Conservation (phyloP, 352 stramenopile genomes). For the Phytopythium oedochilum region DNA sequence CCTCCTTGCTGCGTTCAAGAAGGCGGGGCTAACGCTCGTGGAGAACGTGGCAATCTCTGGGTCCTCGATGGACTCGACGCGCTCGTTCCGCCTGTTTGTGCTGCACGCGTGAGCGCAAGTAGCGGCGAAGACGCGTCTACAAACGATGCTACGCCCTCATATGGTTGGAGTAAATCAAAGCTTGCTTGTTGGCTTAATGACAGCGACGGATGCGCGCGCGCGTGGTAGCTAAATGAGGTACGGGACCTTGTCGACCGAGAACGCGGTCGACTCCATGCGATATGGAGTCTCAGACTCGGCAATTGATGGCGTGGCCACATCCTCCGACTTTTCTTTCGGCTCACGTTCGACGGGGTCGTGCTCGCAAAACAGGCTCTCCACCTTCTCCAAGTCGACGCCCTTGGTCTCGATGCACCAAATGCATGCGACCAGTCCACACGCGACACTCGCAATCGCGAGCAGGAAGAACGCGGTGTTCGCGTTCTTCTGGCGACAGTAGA, state of each 20-base stretch:
- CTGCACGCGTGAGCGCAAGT: conserved; percentile 26
- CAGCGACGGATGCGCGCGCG: not conserved
- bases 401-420: conserved; percentile 24
- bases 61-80: conserved; percentile 45
- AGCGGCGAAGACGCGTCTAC: not conserved
- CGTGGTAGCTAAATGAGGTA: conserved; percentile 2
- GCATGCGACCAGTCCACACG: not conserved
- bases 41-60: conserved; percentile 61
- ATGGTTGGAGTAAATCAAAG: not conserved
- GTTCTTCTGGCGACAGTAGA: not conserved
- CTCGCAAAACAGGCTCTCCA: conserved; percentile 50
- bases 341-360: conserved; percentile 13
- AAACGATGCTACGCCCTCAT: no score
- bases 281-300: not conserved
- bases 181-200: not conserved
- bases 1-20: conserved; percentile 59
- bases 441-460: not conserved
- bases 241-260: conserved; percentile 1
- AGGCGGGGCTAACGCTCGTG: conserved; percentile 43
- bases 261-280: not conserved
- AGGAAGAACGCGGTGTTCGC: not conserved
- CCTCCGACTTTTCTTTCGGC: not conserved
- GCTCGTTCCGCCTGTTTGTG: conserved; percentile 66
- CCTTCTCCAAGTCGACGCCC: conserved; percentile 39
- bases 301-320: not conserved